phyloP scores from a whole-genome alignment of 2,329 filamentous ascomycete genomes.

The Exophiala spinifera region DNA sequence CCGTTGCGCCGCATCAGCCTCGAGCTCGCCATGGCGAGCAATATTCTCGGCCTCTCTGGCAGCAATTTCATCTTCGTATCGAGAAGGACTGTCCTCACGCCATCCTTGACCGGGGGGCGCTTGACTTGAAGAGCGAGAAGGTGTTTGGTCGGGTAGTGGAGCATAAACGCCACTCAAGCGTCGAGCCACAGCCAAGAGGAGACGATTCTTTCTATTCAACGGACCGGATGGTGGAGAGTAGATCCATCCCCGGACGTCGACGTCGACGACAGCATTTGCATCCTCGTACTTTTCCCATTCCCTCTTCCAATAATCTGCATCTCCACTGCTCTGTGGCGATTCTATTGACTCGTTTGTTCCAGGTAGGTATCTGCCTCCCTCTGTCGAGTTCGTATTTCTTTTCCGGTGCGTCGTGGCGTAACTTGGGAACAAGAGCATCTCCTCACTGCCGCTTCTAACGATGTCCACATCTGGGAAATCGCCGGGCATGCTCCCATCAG shows the following conservation, averaged over 20 bases:
- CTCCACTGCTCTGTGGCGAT: slow-evolving; percentile 49
- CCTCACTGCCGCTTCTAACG: slow-evolving; percentile 73
- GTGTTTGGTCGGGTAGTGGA: slow-evolving; percentile 46
- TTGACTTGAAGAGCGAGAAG: slow-evolving; percentile 48
- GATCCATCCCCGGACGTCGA: slow-evolving; percentile 94
- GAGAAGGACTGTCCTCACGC: slow-evolving; percentile 49
- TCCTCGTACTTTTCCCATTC: slow-evolving; percentile 80
- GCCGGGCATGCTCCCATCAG: slow-evolving; percentile 60
- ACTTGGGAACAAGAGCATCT: slow-evolving; percentile 93
- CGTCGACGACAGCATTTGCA: slow-evolving; percentile 81
- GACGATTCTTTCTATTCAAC: slow-evolving; percentile 79
- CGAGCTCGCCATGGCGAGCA: slow-evolving; percentile 65
- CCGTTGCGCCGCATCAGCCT: slow-evolving; percentile 66
- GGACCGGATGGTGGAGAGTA: slow-evolving; percentile 82
- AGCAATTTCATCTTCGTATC: slow-evolving; percentile 63
- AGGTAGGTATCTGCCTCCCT: slow-evolving; percentile 31
- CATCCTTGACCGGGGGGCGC: slow-evolving; percentile 36
- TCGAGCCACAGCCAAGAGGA: slow-evolving; percentile 81
- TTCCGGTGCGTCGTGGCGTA: slow-evolving; percentile 75
- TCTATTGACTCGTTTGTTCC: slow-evolving; percentile 36
- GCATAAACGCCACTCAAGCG: slow-evolving; percentile 83
- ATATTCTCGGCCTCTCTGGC: slow-evolving; percentile 74
- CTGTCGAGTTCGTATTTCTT: slow-evolving; percentile 34
- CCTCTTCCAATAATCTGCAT: slow-evolving; percentile 71
- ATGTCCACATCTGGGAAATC: slow-evolving; percentile 84